A percentile compares a stretch with the other conserved stretches of the same genome.
Conservation (phyloP, 2,329 filamentous ascomycete genomes). For the Neofusicoccum laricinum region DNA sequence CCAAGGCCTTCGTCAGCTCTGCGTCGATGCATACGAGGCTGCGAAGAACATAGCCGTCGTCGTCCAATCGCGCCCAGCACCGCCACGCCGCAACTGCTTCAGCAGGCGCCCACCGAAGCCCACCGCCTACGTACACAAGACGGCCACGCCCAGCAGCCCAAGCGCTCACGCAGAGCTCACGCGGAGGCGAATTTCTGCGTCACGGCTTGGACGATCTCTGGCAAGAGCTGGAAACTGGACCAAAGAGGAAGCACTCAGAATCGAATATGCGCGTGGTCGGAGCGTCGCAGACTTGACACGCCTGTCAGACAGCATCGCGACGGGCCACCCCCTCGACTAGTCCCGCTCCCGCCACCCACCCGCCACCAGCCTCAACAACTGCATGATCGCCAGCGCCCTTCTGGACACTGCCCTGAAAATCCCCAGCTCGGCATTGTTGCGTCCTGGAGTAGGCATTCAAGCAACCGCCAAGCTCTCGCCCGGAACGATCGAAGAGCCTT, state of each 20-base stretch:
- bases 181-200: background rate
- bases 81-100: background rate
- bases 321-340: background rate
- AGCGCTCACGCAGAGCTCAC: background rate
- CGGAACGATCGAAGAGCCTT: background rate
- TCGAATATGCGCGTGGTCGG: background rate
- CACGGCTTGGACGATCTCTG: background rate
- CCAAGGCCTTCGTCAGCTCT: background rate
- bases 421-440: background rate
- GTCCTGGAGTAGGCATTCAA: background rate
- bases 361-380: background rate
- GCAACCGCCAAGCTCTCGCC: slow-evolving; percentile 2
- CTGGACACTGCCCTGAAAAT: background rate
- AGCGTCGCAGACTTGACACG: slow-evolving; percentile 16
- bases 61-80: background rate
- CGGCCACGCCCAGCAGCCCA: background rate
- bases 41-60: background rate
- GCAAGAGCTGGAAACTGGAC: background rate
- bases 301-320: slow-evolving; percentile 11
- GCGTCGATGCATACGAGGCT: background rate
- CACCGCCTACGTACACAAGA: background rate
- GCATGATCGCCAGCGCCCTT: slow-evolving; percentile 4
- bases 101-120: slow-evolving; percentile 1
- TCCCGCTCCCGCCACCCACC: background rate
- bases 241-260: background rate